Base-by-base conservation (phyloP, 345 rosid species). In the Alliaria petiolata region DNA sequence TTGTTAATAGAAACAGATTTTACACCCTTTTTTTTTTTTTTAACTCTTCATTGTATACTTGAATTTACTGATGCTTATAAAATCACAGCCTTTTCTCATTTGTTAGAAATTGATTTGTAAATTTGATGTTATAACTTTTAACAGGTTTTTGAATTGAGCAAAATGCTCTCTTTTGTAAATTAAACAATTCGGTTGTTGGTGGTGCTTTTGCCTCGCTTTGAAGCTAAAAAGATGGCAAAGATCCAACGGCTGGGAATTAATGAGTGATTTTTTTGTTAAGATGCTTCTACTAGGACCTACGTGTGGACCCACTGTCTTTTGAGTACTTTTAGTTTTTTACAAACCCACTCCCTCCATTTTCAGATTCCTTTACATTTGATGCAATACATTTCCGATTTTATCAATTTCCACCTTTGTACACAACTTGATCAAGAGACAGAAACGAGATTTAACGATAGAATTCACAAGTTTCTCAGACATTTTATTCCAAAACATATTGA, bases 231-330 rank as follows among this genome's bases (percentile, higher is more conserved):
- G 6, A 34, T 52, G 35, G 13, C 10, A 40, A 49, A 66, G 38
- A 66, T 74, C 78, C 31, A 74, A 74, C 67, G 78, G 78, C 30
- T 66, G 39, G 78, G 55, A 58, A 58, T 14, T 39, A 57, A 30
- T 30, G 61, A 56, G 19, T 42, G 4, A 11, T 25, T 20, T n/a
- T 28, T 20, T 38, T 67, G 61, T 15, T 26, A 46, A 8, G 59
- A 65, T 73, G 51, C 42, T 19, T 28, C 0, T 65, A 26, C 26
- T 54, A 57, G 34, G 44, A 13, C 66, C 71, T 40, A 64, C 22
- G n/a, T n/a, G 2, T 13, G 53, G 72, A 57, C n/a, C 55, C 46
- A 59, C 56, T 30, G 31, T 57, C 56, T 30, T 64, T 57, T 28
- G 3, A 11, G 1, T 36, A 7, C 25, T 73, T n/a, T 49, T 56